These are phyloP conservation scores for Exophiala sp. DNA, from an alignment of 2,329 filamentous ascomycete genomes.

Conservation along the genomic window DNA sequence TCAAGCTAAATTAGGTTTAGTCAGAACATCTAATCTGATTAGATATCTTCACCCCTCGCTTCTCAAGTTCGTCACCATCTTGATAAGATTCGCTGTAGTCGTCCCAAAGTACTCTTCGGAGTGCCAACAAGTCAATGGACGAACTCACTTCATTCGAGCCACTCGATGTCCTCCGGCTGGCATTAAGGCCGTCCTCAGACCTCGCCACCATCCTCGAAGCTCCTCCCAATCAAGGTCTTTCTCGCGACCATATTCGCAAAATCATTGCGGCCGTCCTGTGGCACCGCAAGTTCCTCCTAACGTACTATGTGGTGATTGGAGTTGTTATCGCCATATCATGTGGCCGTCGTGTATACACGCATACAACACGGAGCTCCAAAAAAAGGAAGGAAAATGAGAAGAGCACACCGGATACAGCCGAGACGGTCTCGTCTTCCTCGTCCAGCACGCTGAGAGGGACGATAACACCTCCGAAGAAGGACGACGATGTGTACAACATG, in stretches of 20 bases:
- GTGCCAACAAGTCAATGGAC: constrained; percentile 5
- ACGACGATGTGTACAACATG: constrained; percentile 2
- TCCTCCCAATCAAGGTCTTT: background rate
- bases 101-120: background rate
- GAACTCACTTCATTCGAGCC: background rate
- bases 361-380: background rate
- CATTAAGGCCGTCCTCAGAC: background rate
- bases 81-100: background rate
- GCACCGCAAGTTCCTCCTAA: constrained; percentile 23
- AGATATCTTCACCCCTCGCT: background rate
- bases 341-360: background rate
- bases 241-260: constrained; percentile 16
- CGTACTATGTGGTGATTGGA: constrained; percentile 20
- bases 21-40: constrained; percentile 3
- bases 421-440: constrained; percentile 18
- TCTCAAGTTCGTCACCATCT: background rate
- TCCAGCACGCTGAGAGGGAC: constrained; percentile 24
- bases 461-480: constrained; percentile 18
- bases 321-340: constrained; percentile 7
- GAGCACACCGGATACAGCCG: background rate
- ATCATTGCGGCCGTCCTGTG: constrained; percentile 21
- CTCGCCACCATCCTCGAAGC: constrained; percentile 10
- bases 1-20: background rate
- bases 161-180: constrained; percentile 4
- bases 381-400: constrained; percentile 1